Percentiles rank a stretch among this genome's conserved stretches.
Evolutionary conservation across 192 early-diverging fungal genomes (phyloP).

Genomic region (Rhizophagus clarus): DNA sequence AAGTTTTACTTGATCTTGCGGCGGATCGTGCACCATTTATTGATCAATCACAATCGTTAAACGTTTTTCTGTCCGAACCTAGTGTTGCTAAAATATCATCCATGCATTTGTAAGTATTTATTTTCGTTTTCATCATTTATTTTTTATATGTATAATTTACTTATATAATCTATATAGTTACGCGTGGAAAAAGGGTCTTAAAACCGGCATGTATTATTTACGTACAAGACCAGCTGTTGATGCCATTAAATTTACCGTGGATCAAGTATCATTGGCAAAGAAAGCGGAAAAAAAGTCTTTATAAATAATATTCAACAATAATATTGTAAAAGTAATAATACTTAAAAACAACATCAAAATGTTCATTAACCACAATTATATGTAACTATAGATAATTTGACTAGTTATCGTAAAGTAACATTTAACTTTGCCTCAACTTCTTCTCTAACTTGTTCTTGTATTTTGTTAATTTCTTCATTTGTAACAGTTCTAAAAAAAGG

Average conservation of each 20-base stretch:
- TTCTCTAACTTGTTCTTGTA: conserved; percentile 78
- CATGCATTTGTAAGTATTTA: conserved; percentile 92
- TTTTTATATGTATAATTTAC: too few species aligned
- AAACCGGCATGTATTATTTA: conserved; percentile 99
- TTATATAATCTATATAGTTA: not conserved
- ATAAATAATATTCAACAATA: too few species aligned
- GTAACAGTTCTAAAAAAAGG: conserved; percentile 71
- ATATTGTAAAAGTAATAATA: too few species aligned
- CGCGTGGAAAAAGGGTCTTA: conserved; percentile 88
- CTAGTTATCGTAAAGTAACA: conserved; percentile 74
- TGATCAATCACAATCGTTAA: conserved; percentile 94
- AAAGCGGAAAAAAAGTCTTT: conserved; percentile 2
- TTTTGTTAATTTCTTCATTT: conserved; percentile 92
- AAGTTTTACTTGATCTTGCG: conserved; percentile 91
- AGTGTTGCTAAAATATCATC: conserved; percentile 89
- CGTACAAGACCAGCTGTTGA: conserved; percentile 91
- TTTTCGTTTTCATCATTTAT: too few species aligned
- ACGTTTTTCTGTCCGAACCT: conserved; percentile 91
- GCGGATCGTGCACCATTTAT: conserved; percentile 95
- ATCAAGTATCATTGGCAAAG: conserved; percentile 69
- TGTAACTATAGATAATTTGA: not conserved
- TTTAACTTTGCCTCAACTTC: conserved; percentile 65
- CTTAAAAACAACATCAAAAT: too few species aligned
- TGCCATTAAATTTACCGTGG: conserved; percentile 98
- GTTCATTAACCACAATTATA: too few species aligned